Base-by-base conservation (phyloP, 2,329 filamentous ascomycete species). In the Fusarium sp. region DNA sequence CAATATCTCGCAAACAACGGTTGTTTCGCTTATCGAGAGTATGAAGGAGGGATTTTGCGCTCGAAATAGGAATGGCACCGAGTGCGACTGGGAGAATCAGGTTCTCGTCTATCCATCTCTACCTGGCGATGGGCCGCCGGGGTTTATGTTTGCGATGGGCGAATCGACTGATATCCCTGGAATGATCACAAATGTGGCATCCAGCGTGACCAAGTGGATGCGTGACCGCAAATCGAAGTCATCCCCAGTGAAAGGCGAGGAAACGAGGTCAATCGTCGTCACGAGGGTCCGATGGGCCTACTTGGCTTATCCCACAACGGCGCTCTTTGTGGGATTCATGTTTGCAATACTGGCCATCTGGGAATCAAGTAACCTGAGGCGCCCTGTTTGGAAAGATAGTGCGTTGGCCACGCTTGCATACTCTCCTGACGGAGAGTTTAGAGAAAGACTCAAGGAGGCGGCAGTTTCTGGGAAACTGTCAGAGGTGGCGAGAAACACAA, bases 151-250 rank as follows among this genome's bases (percentile, higher is more conserved):
- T 6, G 60, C 54, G 1, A 24, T 74, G 7, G 63, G 67, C 1
- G 11, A 56, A 6, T 37, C 64, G 11, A 37, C 22, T 6, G 18
- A 65, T 20, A 16, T 66, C 5, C 13, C 24, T 0, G 10, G 10
- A 0, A 62, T 59, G 0, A 37, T 74, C 4, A 14, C 33, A 3
- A 74, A 65, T 8, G 29, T 73, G 31, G 72, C 65, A 0, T 29
- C 33, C 8, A 73, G 72, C 4, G 18, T 74, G 20, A 66, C 59
- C 0, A 74, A 73, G 16, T 69, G 68, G 72, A 73, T 73, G 33
- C 54, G 70, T 2, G 72, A 73, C 57, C 37, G 50, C 4, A 60
- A 67, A 5, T 37, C 64, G 0, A n/a, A 48, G 2, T 22, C 10
- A 1, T 16, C 7, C 0, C 33, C 24, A 0, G 20, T 35, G n/a